Evolutionary conservation across 805 yeast genomes (phyloP).

Genomic region (Barnettozyma californica): DNA sequence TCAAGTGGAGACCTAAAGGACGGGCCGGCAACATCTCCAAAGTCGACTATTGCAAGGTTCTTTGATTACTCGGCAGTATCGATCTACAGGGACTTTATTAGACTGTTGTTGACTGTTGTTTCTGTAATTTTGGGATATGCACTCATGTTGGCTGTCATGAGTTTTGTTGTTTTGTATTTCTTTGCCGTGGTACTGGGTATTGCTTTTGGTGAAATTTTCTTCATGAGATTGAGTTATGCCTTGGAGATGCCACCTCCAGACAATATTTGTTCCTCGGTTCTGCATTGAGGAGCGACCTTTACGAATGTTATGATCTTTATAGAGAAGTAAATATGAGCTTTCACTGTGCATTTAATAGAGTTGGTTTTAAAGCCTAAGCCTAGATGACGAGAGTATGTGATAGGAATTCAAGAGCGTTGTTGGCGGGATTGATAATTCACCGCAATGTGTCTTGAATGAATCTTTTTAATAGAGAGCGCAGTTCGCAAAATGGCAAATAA

Average conservation of each 20-base stretch:
- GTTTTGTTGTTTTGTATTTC: conserved; percentile 59
- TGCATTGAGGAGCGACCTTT: conserved; percentile 3
- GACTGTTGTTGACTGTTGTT: conserved; percentile 50
- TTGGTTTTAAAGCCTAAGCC: no score
- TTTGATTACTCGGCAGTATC: conserved; percentile 32
- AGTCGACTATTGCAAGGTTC: conserved; percentile 28
- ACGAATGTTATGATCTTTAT: background rate
- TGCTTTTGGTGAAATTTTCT: conserved; percentile 64
- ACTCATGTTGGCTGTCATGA: conserved; percentile 76
- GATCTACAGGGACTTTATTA: conserved; percentile 45
- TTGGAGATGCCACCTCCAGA: conserved; percentile 3
- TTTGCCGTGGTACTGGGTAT: conserved; percentile 70
- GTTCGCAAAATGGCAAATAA: no score
- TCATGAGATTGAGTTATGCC: conserved; percentile 46
- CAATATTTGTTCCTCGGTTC: conserved; percentile 2
- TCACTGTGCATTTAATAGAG: background rate
- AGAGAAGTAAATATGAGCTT: background rate
- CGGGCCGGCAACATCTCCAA: conserved; percentile 1
- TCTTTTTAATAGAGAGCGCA: no score
- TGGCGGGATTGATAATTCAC: no score
- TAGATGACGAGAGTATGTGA: no score
- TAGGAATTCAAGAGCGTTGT: no score
- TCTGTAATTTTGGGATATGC: conserved; percentile 67
- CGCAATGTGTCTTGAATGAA: no score
- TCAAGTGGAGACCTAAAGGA: background rate